Conservation (phyloP, 306 rosid genomes). For the Comarum palustre region DNA sequence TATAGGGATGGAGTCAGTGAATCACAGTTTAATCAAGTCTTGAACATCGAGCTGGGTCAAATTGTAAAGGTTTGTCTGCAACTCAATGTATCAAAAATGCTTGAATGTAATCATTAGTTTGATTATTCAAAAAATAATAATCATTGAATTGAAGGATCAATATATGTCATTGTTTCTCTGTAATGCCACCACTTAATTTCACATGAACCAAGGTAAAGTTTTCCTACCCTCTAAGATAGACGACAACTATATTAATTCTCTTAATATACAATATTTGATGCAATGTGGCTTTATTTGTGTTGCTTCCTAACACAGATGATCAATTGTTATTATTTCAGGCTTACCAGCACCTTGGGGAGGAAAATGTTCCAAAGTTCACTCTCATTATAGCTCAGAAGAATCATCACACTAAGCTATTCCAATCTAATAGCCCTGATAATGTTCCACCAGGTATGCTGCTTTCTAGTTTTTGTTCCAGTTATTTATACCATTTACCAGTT, state of each 20-base stretch:
- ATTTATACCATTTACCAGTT: background rate
- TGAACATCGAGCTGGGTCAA: slow-evolving; percentile 80
- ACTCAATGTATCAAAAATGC: background rate
- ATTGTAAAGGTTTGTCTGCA: slow-evolving; percentile 64
- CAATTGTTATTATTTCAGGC: slow-evolving; percentile 52
- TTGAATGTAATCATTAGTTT: background rate
- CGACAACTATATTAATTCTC: background rate
- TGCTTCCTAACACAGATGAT: slow-evolving; percentile 17
- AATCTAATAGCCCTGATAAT: slow-evolving; percentile 50
- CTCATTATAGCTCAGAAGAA: slow-evolving; percentile 82
- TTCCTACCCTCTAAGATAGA: background rate
- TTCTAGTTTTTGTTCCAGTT: slow-evolving; percentile 5
- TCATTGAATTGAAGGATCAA: background rate
- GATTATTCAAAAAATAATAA: too few species aligned
- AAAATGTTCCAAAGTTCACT: slow-evolving; percentile 67
- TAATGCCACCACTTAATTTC: background rate
- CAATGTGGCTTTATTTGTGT: slow-evolving; percentile 6
- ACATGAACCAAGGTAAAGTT: background rate
- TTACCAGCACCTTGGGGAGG: slow-evolving; percentile 70
- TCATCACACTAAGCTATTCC: slow-evolving; percentile 79
- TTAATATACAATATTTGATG: background rate
- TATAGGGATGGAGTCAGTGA: slow-evolving; percentile 91
- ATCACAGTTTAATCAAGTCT: slow-evolving; percentile 83
- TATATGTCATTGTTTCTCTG: background rate
- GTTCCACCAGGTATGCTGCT: slow-evolving; percentile 78